Conservation (phyloP, 2,329 filamentous ascomycete genomes). For the Mycogone perniciosa region DNA sequence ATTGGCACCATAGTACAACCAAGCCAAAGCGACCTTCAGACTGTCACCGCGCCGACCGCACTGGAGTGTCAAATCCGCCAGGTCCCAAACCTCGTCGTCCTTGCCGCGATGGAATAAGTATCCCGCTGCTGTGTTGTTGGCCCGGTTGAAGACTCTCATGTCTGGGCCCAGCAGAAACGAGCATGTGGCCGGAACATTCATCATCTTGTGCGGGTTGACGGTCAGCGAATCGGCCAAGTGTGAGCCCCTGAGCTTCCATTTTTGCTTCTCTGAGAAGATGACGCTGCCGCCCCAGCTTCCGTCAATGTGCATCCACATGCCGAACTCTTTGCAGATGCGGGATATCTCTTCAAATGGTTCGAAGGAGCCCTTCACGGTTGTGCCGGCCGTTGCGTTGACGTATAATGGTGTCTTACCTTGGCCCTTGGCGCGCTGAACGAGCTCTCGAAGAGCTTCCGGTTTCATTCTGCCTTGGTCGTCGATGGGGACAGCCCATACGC, state of each 20-base stretch:
- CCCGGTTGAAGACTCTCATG: slow-evolving; percentile 67
- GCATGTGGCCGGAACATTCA: slow-evolving; percentile 84
- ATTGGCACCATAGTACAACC: slow-evolving; percentile 77
- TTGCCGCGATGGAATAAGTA: slow-evolving; percentile 69
- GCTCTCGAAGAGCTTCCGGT: slow-evolving; percentile 54
- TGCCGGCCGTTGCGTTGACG: slow-evolving; percentile 92
- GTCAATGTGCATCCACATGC: slow-evolving; percentile 90
- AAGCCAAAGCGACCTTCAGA: slow-evolving; percentile 80
- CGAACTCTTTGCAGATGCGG: slow-evolving; percentile 61
- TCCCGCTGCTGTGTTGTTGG: slow-evolving; percentile 80
- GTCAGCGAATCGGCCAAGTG: slow-evolving; percentile 75
- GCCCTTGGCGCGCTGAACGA: slow-evolving; percentile 54
- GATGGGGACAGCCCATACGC: slow-evolving; percentile 69
- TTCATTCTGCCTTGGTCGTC: slow-evolving; percentile 68
- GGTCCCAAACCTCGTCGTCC: slow-evolving; percentile 66
- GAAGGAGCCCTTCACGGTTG: slow-evolving; percentile 85
- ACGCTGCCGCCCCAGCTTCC: slow-evolving; percentile 85
- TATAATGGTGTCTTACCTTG: slow-evolving; percentile 81
- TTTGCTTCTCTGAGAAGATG: slow-evolving; percentile 64
- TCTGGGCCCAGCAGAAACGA: slow-evolving; percentile 80
- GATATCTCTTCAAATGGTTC: slow-evolving; percentile 71
- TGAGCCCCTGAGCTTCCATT: slow-evolving; percentile 59
- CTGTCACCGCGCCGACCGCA: slow-evolving; percentile 82
- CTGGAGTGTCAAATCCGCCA: slow-evolving; percentile 88
- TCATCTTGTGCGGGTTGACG: slow-evolving; percentile 96